Evolutionary conservation across 371 early-diverging fungal species (phyloP).

Genomic region (Syncephalis fuscata): DNA sequence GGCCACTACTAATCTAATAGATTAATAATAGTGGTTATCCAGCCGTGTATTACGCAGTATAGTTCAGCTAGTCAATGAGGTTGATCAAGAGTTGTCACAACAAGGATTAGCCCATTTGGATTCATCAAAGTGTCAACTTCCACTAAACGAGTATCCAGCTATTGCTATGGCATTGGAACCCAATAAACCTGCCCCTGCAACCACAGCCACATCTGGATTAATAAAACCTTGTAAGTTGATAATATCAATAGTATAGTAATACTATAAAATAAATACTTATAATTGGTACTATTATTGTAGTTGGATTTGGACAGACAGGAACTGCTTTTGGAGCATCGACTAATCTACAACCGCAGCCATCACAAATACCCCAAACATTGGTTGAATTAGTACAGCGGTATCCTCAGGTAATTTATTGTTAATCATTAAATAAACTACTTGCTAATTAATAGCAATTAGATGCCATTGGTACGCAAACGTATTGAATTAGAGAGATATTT

Average conservation of each 20-base stretch:
- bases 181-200: neutral
- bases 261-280: too few species aligned
- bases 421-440: neutral
- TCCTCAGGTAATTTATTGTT: neutral
- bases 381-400: neutral
- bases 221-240: neutral
- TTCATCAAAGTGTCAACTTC: neutral
- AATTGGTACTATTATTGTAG: neutral
- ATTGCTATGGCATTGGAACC: too few species aligned
- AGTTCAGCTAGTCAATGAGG: neutral
- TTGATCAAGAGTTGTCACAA: neutral
- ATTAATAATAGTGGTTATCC: neutral
- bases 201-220: neutral
- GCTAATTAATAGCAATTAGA: neutral
- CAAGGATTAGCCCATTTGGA: neutral
- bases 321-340: neutral
- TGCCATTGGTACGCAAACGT: neutral
- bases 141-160: too few species aligned
- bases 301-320: neutral
- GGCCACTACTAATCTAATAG: neutral
- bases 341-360: neutral
- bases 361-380: neutral
- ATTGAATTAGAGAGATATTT: neutral
- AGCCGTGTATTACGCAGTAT: neutral
- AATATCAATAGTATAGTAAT: neutral